Conservation (phyloP, 129 eudicot genomes). For the Centaurea solstitialis region DNA sequence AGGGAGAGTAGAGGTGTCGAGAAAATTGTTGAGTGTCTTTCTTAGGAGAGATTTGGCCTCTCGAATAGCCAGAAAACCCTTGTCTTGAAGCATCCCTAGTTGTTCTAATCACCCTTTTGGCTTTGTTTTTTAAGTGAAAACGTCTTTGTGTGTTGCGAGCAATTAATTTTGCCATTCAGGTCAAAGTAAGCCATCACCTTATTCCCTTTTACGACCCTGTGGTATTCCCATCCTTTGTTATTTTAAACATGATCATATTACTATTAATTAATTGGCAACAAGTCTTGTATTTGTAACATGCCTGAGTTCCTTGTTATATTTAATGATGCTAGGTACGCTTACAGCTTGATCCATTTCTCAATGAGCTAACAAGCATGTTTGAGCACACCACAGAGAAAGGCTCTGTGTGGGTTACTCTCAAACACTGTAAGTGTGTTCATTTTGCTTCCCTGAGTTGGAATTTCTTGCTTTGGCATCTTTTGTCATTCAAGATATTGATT, state of each 20-base stretch:
- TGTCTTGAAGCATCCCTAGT: too few species aligned
- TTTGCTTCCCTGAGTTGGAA: not conserved
- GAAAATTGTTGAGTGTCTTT: too few species aligned
- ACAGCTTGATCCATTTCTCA: conserved; percentile 84
- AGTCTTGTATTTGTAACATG: conserved; percentile 1
- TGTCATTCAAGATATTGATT: conserved; percentile 2
- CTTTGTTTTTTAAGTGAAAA: not conserved
- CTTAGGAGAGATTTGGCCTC: too few species aligned
- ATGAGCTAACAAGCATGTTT: conserved; percentile 84
- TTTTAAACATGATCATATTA: not conserved
- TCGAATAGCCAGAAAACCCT: too few species aligned
- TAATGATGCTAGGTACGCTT: conserved; percentile 54
- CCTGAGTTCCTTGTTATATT: conserved; percentile 19
- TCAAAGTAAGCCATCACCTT: not conserved
- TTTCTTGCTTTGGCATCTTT: not conserved
- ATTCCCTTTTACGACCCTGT: not conserved
- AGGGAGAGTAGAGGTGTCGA: too few species aligned
- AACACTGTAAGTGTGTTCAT: conserved; percentile 58
- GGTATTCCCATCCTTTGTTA: not conserved
- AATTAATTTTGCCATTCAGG: not conserved
- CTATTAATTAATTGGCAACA: not conserved
- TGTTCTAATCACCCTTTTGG: not conserved
- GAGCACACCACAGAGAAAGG: conserved; percentile 90
- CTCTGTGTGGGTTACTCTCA: conserved; percentile 93
- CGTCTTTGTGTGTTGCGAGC: not conserved